Conservation (phyloP, 2,329 filamentous ascomycete species). For the Lasiodiplodia gonubiensis region DNA sequence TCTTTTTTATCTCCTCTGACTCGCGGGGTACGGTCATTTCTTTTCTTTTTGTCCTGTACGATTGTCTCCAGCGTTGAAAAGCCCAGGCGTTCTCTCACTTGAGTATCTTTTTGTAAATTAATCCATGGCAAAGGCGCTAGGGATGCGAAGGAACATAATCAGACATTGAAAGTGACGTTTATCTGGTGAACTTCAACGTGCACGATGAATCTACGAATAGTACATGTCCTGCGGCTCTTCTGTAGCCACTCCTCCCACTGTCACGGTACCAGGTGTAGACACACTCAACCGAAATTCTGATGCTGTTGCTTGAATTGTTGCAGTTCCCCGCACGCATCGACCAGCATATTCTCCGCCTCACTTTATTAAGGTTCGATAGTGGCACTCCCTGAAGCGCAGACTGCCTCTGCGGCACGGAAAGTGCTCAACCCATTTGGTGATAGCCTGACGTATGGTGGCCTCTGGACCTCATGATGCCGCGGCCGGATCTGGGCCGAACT, state of each 20-base stretch:
- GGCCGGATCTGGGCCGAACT: not conserved
- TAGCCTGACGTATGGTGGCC: too few species aligned
- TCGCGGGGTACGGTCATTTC: not conserved
- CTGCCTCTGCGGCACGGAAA: not conserved
- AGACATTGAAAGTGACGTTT: not conserved
- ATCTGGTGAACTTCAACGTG: not conserved
- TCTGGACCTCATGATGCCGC: not conserved
- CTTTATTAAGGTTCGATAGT: not conserved
- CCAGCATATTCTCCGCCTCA: not conserved
- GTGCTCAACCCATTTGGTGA: too few species aligned
- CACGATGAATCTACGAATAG: not conserved
- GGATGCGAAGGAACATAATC: not conserved
- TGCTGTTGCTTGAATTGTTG: not conserved
- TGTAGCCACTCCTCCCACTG: not conserved
- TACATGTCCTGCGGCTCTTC: not conserved
- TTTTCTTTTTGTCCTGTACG: not conserved
- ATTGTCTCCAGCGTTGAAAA: not conserved
- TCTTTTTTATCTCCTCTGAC: not conserved
- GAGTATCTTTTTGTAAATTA: constrained; percentile 11
- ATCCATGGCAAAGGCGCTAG: not conserved
- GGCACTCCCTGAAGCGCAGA: not conserved
- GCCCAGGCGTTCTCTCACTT: not conserved
- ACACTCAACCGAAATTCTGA: too few species aligned
- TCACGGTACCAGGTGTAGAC: not conserved
- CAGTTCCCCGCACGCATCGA: not conserved